phyloP scores from a whole-genome alignment of 495 filamentous ascomycete genomes.

The Daldinia grandis region DNA sequence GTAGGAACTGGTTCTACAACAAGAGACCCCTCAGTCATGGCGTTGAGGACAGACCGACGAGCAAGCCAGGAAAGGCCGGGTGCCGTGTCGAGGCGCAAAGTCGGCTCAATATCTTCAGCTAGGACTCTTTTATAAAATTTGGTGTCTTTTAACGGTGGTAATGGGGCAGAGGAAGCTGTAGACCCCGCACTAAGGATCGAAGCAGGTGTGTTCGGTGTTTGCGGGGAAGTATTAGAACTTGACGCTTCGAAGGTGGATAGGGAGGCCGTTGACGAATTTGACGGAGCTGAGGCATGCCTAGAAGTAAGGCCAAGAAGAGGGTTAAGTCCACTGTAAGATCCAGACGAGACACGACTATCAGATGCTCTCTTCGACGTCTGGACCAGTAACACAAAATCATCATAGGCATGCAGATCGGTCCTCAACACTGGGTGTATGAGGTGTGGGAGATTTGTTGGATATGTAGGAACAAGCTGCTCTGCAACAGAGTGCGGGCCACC shows the following conservation, averaged over 20 bases:
- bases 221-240: conserved; percentile 53
- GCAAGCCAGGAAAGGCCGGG: conserved; percentile 94
- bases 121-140: conserved; percentile 91
- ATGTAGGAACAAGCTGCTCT: conserved; percentile 74
- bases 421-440: conserved; percentile 83
- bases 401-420: conserved; percentile 79
- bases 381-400: conserved; percentile 85
- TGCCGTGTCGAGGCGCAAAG: conserved; percentile 84
- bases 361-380: conserved; percentile 66
- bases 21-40: conserved; percentile 85
- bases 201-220: conserved; percentile 61
- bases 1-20: conserved; percentile 87
- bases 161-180: conserved; percentile 32
- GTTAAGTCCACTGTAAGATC: conserved; percentile 68
- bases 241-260: conserved; percentile 50
- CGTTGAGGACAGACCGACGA: conserved; percentile 79
- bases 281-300: conserved; percentile 52
- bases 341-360: conserved; percentile 70
- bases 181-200: conserved; percentile 56
- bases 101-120: conserved; percentile 93
- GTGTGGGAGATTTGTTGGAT: conserved; percentile 85
- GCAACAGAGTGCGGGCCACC: conserved; percentile 55
- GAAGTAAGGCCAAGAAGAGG: conserved; percentile 59
- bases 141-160: conserved; percentile 77
- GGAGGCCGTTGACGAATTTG: conserved; percentile 56